These are phyloP conservation scores for Jacaranda copaia DNA, from an alignment of 257 asterid genomes.

Conservation along the genomic window DNA sequence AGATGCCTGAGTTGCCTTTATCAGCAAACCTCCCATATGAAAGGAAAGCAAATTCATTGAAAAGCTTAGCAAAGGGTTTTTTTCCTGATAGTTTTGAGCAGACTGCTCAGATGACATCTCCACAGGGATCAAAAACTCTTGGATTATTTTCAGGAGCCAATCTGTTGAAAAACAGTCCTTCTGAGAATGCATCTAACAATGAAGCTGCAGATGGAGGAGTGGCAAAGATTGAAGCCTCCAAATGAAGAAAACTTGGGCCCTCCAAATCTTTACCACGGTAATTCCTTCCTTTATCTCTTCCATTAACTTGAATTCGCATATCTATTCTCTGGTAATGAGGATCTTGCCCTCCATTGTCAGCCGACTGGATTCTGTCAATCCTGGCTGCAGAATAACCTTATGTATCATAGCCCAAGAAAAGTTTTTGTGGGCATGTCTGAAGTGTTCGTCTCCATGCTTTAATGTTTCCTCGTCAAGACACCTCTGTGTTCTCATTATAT, in stretches of 20 bases:
- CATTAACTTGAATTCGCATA: neutral
- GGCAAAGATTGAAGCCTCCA: conserved; percentile 37
- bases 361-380: conserved; percentile 34
- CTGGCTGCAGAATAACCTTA: conserved; percentile 17
- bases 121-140: conserved; percentile 44
- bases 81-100: conserved; percentile 40
- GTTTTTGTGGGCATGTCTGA: neutral
- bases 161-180: conserved; percentile 32
- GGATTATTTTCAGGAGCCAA: conserved; percentile 37
- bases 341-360: conserved; percentile 47
- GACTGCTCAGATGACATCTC: conserved; percentile 37
- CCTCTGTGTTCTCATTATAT: neutral
- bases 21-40: conserved; percentile 44
- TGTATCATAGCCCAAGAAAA: neutral
- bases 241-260: conserved; percentile 28
- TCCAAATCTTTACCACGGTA: conserved; percentile 42
- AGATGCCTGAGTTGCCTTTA: conserved; percentile 46
- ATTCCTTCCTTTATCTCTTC: conserved; percentile 44
- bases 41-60: conserved; percentile 41
- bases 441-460: neutral
- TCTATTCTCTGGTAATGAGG: conserved; percentile 33
- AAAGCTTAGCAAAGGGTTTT: conserved; percentile 33
- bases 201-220: conserved; percentile 40
- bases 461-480: neutral
- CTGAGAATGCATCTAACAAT: conserved; percentile 43